These are phyloP conservation scores for Akanthomyces uredinophilus DNA, from an alignment of 2,329 filamentous ascomycete genomes.

Conservation along the genomic window DNA sequence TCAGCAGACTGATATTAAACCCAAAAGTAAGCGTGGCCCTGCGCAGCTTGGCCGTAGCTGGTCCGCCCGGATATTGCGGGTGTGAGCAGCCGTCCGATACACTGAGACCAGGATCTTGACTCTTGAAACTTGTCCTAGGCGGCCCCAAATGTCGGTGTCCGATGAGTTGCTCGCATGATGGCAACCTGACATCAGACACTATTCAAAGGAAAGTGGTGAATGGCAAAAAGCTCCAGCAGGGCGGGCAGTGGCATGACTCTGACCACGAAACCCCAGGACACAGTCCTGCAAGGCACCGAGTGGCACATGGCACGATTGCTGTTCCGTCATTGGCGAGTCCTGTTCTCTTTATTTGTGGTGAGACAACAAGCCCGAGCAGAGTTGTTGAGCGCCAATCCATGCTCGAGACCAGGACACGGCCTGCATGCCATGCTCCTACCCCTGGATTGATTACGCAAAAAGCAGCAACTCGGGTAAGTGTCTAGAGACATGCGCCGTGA, in stretches of 20 bases:
- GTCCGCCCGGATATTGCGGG: background rate
- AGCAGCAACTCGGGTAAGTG: background rate
- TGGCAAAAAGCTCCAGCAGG: background rate
- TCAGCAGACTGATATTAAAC: background rate
- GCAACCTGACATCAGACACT: too few species aligned
- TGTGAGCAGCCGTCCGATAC: background rate
- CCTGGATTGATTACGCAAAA: background rate
- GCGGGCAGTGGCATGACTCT: background rate
- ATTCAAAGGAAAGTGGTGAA: background rate
- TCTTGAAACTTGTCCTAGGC: background rate
- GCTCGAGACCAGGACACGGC: background rate
- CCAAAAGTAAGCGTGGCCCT: background rate
- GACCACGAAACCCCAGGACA: background rate
- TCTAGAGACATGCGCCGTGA: background rate
- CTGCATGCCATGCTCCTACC: background rate
- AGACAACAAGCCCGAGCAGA: background rate
- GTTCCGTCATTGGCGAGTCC: conserved; percentile 3
- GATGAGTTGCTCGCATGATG: background rate
- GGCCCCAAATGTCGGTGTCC: background rate
- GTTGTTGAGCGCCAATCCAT: background rate
- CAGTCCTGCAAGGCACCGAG: background rate
- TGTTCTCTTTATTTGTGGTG: background rate
- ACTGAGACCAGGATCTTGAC: background rate
- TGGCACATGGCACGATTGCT: conserved; percentile 4
- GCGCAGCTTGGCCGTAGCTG: background rate